Base-by-base conservation (phyloP, 345 rosid genomes). In the Rhodamnia argentea region DNA sequence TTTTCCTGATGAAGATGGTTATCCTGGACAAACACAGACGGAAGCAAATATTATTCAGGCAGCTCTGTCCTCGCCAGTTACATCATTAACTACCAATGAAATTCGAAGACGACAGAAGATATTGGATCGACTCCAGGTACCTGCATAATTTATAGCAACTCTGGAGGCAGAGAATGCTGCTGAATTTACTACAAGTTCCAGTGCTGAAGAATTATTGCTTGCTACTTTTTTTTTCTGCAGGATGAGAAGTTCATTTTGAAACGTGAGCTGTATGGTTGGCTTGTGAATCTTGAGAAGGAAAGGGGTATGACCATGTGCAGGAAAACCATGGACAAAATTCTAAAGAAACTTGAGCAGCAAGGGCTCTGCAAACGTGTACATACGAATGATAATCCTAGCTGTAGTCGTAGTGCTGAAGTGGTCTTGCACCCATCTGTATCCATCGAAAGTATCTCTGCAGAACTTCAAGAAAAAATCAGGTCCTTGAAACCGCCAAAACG, bases 181-280 rank as follows among this genome's bases (percentile, higher is more conserved):
- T 70, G 81, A 70, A 81, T 85, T 88, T 85, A 84, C 85, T 70
- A 44, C 83, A 27, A 64, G 84, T 24, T 70, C 24, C 62, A 86
- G 86, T 22, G 44, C 47, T 84, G 82, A 64, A 82, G 84, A 84
- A 84, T 84, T 83, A 82, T 44, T 23, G 83, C 54, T 27, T 18
- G 75, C 74, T 83, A 88, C 87, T 32, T 64, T 70, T 37, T 37
- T 84, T 52, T 87, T 20, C 54, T 2, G 32, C 89, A 96, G 98
- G 94, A 92, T 53, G 93, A 96, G 86, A 93, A 93, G 89, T 93
- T 93, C 86, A 89, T 96, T 88, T 88, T 96, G 89, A 93, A 90
- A 93, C 87, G 90, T 58, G 96, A 95, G 90, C 93, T 96, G 60
- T 93, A 92, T 84, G 91, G 89, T 87, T 93, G 98, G 99, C 98